Conservation (phyloP, 2,329 filamentous ascomycete species). For the Diaporthe nobilis region DNA sequence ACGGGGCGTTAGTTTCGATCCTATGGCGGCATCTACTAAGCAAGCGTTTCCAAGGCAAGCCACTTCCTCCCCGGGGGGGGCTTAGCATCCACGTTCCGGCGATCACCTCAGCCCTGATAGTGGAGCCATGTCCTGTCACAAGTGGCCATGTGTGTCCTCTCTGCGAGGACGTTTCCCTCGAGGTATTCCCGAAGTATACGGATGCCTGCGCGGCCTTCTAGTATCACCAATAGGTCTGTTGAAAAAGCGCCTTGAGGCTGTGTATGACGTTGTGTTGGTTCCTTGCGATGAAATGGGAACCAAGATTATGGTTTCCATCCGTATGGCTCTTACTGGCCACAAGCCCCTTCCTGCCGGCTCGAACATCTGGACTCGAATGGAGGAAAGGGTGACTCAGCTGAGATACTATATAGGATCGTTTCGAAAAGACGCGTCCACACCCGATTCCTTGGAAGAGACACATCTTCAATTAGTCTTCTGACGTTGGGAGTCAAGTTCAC, state of each 20-base stretch:
- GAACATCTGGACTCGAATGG: too few species aligned
- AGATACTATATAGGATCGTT: slow-evolving; percentile 5
- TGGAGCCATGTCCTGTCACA: slow-evolving; percentile 2
- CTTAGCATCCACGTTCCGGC: slow-evolving; percentile 12
- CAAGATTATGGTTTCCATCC: neutral
- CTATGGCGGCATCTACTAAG: slow-evolving; percentile 20
- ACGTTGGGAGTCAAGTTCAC: too few species aligned
- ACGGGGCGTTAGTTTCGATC: slow-evolving; percentile 18
- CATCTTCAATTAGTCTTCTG: neutral
- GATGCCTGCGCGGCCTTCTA: neutral
- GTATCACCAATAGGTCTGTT: neutral
- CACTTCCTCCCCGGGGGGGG: slow-evolving; percentile 13
- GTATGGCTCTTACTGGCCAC: neutral
- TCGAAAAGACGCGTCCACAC: neutral
- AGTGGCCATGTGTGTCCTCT: neutral
- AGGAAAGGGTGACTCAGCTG: slow-evolving; percentile 4
- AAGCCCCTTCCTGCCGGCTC: neutral
- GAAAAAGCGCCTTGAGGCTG: neutral
- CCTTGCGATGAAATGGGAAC: neutral
- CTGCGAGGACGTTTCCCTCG: neutral
- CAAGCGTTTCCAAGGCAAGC: slow-evolving; percentile 7
- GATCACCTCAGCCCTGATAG: slow-evolving; percentile 25
- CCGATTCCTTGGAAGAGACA: neutral
- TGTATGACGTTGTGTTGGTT: neutral
- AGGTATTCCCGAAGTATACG: neutral